Conservation (phyloP, 164 flowering plant species). For the Brasenia schreberi region DNA sequence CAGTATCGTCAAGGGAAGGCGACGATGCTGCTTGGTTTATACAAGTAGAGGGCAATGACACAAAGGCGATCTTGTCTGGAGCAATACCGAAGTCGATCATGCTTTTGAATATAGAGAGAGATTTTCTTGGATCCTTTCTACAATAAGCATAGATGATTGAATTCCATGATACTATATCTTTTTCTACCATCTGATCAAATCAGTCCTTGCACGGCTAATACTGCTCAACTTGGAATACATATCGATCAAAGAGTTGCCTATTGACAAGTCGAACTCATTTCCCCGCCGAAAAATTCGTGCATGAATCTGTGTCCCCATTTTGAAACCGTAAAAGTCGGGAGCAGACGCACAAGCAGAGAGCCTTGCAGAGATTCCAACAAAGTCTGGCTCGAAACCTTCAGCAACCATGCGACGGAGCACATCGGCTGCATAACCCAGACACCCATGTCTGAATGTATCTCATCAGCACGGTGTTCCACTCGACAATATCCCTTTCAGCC, state of each 20-base stretch:
- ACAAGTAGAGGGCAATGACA: slow-evolving; percentile 58
- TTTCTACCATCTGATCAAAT: slow-evolving; percentile 45
- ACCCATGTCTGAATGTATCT: slow-evolving; percentile 42
- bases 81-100: slow-evolving; percentile 33
- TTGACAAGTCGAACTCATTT: slow-evolving; percentile 29
- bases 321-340: background rate
- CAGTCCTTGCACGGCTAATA: slow-evolving; percentile 22
- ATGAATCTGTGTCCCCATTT: slow-evolving; percentile 41
- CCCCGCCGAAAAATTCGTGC: slow-evolving; percentile 60
- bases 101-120: slow-evolving; percentile 31
- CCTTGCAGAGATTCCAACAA: slow-evolving; percentile 39
- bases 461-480: slow-evolving; percentile 70
- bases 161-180: slow-evolving; percentile 78
- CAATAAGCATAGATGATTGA: slow-evolving; percentile 53
- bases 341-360: slow-evolving; percentile 23
- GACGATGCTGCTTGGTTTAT: slow-evolving; percentile 15
- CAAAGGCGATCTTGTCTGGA: slow-evolving; percentile 66
- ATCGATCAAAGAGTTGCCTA: slow-evolving; percentile 52
- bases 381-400: slow-evolving; percentile 44
- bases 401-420: slow-evolving; percentile 38
- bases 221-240: slow-evolving; percentile 31
- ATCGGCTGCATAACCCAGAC: slow-evolving; percentile 27
- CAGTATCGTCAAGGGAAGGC: slow-evolving; percentile 50
- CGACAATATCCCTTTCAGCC: slow-evolving; percentile 28
- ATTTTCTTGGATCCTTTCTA: slow-evolving; percentile 19